phyloP scores from a whole-genome alignment of 1,284 basidiomycete genomes.

The Marasmius oreades region DNA sequence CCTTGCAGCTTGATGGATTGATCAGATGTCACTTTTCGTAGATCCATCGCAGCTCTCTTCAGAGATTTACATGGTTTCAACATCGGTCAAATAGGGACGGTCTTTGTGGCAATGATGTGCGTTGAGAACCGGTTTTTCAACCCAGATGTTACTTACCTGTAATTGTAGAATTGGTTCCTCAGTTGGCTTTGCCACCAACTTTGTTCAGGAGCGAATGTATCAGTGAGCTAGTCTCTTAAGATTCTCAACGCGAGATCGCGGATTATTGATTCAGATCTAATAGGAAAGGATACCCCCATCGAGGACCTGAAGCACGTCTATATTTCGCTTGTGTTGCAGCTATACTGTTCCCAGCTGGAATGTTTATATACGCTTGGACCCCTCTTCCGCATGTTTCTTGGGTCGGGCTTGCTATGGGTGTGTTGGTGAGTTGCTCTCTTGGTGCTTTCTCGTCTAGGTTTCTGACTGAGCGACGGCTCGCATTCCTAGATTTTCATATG shows the following conservation, averaged over 20 bases:
- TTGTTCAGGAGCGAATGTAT: slow-evolving; percentile 69
- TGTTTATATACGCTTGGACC: slow-evolving; percentile 68
- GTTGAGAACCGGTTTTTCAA: slow-evolving; percentile 21
- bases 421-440: slow-evolving; percentile 38
- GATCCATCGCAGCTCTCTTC: slow-evolving; percentile 64
- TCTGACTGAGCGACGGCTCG: slow-evolving; percentile 15
- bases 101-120: slow-evolving; percentile 59
- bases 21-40: slow-evolving; percentile 20
- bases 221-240: slow-evolving; percentile 32
- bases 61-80: slow-evolving; percentile 61
- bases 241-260: too few species aligned
- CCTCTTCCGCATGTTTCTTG: slow-evolving; percentile 50
- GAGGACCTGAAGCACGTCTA: slow-evolving; percentile 73
- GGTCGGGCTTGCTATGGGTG: slow-evolving; percentile 38
- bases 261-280: slow-evolving; percentile 12
- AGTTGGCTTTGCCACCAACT: slow-evolving; percentile 53
- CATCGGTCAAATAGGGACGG: slow-evolving; percentile 57
- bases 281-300: slow-evolving; percentile 49
- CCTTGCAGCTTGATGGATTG: background rate
- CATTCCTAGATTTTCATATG: slow-evolving; percentile 50
- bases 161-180: slow-evolving; percentile 53
- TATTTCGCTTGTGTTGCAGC: slow-evolving; percentile 66
- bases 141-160: background rate
- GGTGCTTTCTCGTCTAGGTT: background rate
- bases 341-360: slow-evolving; percentile 56